Evolutionary conservation across 805 yeast species (phyloP).

Genomic region (Debaryomyces tyrocola): DNA sequence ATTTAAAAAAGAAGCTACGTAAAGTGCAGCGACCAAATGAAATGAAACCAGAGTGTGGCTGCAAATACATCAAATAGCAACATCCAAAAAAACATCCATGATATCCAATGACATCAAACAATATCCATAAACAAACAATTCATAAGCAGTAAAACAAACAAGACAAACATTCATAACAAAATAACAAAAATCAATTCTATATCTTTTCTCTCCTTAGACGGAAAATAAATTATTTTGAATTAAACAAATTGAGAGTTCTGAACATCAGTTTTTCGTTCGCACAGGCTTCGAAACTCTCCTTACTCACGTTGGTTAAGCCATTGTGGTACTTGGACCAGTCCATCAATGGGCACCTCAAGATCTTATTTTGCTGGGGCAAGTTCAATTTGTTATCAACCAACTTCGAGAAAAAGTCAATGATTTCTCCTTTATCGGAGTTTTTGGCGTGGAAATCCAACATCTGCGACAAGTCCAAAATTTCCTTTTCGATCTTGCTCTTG

Average conservation of each 20-base stretch:
- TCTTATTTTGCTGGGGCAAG: constrained; percentile 35
- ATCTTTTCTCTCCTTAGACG: not conserved
- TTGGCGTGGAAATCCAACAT: constrained; percentile 20
- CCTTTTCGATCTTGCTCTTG: constrained; percentile 22
- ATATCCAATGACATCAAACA: not conserved
- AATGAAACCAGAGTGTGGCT: not conserved
- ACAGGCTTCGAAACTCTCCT: constrained; percentile 12
- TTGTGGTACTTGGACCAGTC: constrained; percentile 40
- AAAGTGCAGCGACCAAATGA: not conserved
- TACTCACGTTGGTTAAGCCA: constrained; percentile 22
- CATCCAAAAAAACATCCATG: not conserved
- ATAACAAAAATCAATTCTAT: not conserved
- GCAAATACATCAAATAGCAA: not conserved
- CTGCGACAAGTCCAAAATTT: constrained; percentile 30
- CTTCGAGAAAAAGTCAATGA: constrained; percentile 33
- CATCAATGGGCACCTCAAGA: constrained; percentile 33
- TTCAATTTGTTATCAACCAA: constrained; percentile 31
- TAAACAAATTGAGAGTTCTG: constrained; percentile 25
- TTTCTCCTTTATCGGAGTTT: constrained; percentile 18
- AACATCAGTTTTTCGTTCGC: constrained; percentile 17
- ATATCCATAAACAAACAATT: not conserved
- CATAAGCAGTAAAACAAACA: not conserved
- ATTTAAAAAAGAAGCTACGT: not conserved
- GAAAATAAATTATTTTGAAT: constrained; percentile 4
- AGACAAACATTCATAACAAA: not conserved